These are phyloP conservation scores for Boletellus ananas DNA, from an alignment of 768 basidiomycete species.

Conservation along the genomic window DNA sequence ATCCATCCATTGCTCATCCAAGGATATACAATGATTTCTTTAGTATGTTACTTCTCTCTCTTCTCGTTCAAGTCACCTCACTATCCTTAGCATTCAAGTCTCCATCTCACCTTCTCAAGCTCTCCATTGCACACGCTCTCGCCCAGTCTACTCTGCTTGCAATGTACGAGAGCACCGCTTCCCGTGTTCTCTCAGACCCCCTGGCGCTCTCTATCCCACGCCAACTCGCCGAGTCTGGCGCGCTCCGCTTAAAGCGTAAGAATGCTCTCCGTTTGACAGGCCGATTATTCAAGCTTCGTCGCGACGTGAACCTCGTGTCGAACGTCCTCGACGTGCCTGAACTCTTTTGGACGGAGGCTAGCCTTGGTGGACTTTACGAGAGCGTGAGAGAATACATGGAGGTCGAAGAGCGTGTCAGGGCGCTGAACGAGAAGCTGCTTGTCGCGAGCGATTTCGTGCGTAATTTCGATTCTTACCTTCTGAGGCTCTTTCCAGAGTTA, in stretches of 20 bases:
- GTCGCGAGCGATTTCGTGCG: slow-evolving; percentile 87
- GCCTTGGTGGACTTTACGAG: slow-evolving; percentile 83
- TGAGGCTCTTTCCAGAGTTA: neutral
- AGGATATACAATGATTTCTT: slow-evolving; percentile 97
- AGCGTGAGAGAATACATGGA: slow-evolving; percentile 96
- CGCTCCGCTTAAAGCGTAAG: slow-evolving; percentile 67
- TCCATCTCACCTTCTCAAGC: slow-evolving; percentile 82
- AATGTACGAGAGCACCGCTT: slow-evolving; percentile 77
- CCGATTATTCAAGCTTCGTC: slow-evolving; percentile 77
- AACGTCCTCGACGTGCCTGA: slow-evolving; percentile 94
- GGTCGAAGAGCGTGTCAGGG: slow-evolving; percentile 76
- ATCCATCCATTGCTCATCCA: slow-evolving; percentile 78
- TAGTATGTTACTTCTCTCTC: slow-evolving; percentile 50
- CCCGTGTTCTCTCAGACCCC: slow-evolving; percentile 73
- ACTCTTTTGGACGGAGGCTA: slow-evolving; percentile 93
- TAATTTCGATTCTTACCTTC: slow-evolving; percentile 12
- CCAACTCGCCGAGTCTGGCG: slow-evolving; percentile 76
- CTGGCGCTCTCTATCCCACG: slow-evolving; percentile 77
- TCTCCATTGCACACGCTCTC: slow-evolving; percentile 92
- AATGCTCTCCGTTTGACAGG: slow-evolving; percentile 89
- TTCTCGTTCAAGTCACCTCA: neutral
- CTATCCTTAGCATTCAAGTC: slow-evolving; percentile 74
- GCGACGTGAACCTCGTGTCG: slow-evolving; percentile 87
- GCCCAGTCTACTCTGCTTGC: slow-evolving; percentile 93
- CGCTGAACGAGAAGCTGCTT: slow-evolving; percentile 82